Evolutionary conservation across 1,284 basidiomycete species (phyloP), one percentile per base, ranked within the genome.

Genomic region (Paramarasmius palmivorus): DNA sequence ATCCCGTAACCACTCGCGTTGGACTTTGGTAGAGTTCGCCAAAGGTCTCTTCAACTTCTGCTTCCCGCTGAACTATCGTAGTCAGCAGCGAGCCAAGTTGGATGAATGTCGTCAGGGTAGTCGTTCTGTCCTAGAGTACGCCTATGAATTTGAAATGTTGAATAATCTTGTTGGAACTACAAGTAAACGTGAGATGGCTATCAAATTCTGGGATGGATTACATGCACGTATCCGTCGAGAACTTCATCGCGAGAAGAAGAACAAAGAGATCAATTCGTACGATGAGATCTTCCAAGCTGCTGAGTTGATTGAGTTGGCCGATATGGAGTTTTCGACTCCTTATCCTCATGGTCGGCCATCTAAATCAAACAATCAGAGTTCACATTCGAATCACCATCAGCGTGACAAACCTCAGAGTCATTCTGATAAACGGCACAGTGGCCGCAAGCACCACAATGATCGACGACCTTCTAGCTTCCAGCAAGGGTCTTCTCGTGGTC

Each of bases 171-270:
- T 58, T 1, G 59, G 59, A 34, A 23, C 20, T 22, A 34, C 14
- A 20, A 36, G 22, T 26, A 47, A 57, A 38, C 20, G 42, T 6
- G 53, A 52, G 12, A 47, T 49, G 22, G 49, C 54, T 7, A 40
- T 48, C 12, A 54, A 57, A 32, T 45, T 60, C 20, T 60, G 51
- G 47, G 25, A 55, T 42, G 54, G 56, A 14, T 40, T 60, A 2
- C 22, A 46, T 1, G 9, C 19, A 17, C 35, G 19, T 6, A 49
- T 57, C 14, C 37, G 54, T 17, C 17, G 14, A 1, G 26, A 26
- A 14, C 44, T 60, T 9, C 52, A 55, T 17, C 26, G 42, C 0
- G 42, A 38, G 7, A 46, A 48, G 20, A 35, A 57, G 4, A 36
- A 57, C 25, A 53, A 53, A 10, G 57, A 57, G 25, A 47, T 50